Conservation (phyloP, 441 rosid genomes). For the Pelargonium exstipulatum region DNA sequence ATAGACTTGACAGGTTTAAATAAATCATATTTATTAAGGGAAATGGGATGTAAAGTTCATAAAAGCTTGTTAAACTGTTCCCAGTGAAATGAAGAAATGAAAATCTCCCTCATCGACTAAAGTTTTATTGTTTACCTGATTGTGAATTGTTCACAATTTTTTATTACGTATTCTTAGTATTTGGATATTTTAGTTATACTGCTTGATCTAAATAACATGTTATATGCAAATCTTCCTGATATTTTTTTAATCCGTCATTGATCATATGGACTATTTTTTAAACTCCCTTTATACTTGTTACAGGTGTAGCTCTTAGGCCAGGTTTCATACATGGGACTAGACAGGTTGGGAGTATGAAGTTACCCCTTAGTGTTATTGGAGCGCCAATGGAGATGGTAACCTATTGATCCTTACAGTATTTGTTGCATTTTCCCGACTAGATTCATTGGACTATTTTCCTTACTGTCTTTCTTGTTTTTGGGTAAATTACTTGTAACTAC, state of each 20-base stretch:
- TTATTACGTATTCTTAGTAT: background rate
- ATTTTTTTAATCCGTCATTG: background rate
- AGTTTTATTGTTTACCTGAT: too few relatives aligned
- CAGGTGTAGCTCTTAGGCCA: slow-evolving; percentile 43
- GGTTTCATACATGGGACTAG: slow-evolving; percentile 52
- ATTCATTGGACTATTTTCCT: background rate
- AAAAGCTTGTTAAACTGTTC: too few relatives aligned
- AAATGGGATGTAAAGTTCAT: too few relatives aligned
- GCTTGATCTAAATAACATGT: too few relatives aligned
- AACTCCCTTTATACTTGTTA: background rate
- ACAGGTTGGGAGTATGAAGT: slow-evolving; percentile 37
- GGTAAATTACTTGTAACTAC: background rate
- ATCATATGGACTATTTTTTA: background rate
- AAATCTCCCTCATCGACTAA: too few relatives aligned
- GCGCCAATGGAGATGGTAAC: slow-evolving; percentile 48
- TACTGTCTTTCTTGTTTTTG: background rate
- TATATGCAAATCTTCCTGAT: background rate
- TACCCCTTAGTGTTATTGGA: slow-evolving; percentile 47
- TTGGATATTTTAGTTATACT: background rate
- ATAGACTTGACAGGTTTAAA: background rate
- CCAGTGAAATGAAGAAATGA: too few relatives aligned
- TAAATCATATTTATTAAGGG: too few relatives aligned
- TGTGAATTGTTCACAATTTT: too few relatives aligned
- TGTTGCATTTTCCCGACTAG: too few relatives aligned
- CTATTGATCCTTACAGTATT: background rate